Conservation (phyloP, 495 filamentous ascomycete species). For the Penicillium roqueforti region DNA sequence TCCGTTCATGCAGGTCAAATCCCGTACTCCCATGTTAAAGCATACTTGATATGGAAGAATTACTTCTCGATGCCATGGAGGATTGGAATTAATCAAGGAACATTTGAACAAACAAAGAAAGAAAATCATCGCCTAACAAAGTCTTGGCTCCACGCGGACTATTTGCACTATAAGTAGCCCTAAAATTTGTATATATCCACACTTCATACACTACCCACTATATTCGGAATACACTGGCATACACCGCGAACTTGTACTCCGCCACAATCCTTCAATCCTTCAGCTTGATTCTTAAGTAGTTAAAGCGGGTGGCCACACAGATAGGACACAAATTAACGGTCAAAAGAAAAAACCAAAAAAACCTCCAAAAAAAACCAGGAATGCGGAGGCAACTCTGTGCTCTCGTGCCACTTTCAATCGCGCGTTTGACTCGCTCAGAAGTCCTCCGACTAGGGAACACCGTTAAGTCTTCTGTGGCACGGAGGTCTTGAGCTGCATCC, state of each 20-base stretch:
- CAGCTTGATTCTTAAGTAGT: background rate
- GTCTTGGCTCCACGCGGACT: constrained; percentile 5
- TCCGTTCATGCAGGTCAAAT: constrained; percentile 1
- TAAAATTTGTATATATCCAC: background rate
- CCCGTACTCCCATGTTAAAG: background rate
- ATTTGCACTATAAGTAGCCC: constrained; percentile 24
- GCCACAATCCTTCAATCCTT: background rate
- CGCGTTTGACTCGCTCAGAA: constrained; percentile 5
- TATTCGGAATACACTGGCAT: background rate
- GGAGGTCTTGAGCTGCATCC: constrained; percentile 8
- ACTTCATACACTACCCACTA: background rate
- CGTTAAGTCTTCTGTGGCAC: constrained; percentile 5
- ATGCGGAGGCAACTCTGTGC: constrained; percentile 5
- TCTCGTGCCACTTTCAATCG: constrained; percentile 6
- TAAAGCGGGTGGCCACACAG: constrained; percentile 9
- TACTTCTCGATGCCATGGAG: background rate
- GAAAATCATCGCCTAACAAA: background rate
- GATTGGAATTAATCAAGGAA: background rate
- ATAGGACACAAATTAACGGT: constrained; percentile 11
- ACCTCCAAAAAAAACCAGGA: background rate
- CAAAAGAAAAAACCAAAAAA: constrained; percentile 9
- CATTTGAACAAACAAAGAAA: background rate
- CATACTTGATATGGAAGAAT: background rate
- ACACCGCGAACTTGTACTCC: constrained; percentile 9
- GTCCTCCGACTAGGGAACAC: background rate